Evolutionary conservation across 177 flowering plant genomes (phyloP), one percentile per base, ranked within the genome.

Genomic region (Telopea speciosissima): DNA sequence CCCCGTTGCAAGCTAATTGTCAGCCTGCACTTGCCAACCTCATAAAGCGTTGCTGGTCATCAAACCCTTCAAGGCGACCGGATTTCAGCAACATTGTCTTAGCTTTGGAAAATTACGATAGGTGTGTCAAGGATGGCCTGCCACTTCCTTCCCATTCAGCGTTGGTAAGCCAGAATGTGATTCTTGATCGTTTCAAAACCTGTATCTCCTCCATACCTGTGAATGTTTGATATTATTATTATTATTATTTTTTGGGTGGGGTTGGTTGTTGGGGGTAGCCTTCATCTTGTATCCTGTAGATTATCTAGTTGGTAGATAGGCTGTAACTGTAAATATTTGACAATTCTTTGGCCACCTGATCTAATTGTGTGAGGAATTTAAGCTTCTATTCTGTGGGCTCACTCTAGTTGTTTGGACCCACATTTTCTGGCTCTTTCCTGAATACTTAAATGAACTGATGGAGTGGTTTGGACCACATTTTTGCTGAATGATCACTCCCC

Each of bases 41-140:
- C 7, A 92, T 95, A 54, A 91, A 86, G 81, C 85, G 88, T 0
- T 95, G 99, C 79, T 95, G 99, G 99, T 81, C 96, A 11, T 81
- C 82, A 54, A 91, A 91, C 62, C 97, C 99, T 0, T 80, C 94
- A 1, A 92, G 90, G 81, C 79, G 97, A 36, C 99, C 99, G 0
- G 97, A 95, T 75, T 95, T 95, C 80, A 82, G 81, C 26, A 73
- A 83, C 78, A 92, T 92, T 33, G 97, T 95, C 4, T 73, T 87
- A 0, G 83, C 81, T 1, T 68, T 95, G 71, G 97, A 95, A 82
- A 89, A 85, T 74, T 88, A 82, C 58, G 97, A 92, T 28, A 91
- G 85, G 72, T 87, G 96, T 70, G 86, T 85, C 19, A 92, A 85
- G 75, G 93, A 90, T 24, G 97, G 95, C 59, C 88, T 85, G n/a